phyloP scores from a whole-genome alignment of 805 yeast species.

The Wickerhamomyces silvicola region DNA sequence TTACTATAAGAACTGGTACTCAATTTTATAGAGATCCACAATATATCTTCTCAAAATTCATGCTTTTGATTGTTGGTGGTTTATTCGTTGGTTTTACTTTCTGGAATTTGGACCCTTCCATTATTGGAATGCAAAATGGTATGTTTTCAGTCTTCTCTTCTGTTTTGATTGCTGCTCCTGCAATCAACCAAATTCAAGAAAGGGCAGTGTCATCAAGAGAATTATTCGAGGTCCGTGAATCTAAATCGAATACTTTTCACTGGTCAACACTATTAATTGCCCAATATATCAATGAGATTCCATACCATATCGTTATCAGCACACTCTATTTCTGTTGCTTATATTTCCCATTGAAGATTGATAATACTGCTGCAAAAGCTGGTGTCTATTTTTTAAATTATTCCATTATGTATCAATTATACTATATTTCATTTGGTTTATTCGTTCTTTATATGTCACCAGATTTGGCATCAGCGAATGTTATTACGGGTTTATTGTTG shows the following conservation, averaged over 20 bases:
- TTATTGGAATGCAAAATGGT: conserved; percentile 55
- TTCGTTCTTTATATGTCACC: conserved; percentile 53
- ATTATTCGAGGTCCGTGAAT: conserved; percentile 64
- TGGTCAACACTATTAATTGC: conserved; percentile 58
- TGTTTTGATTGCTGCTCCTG: conserved; percentile 51
- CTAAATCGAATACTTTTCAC: conserved; percentile 66
- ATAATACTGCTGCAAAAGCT: conserved; percentile 36
- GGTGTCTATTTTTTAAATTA: conserved; percentile 44
- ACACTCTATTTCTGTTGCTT: conserved; percentile 47
- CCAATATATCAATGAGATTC: conserved; percentile 52
- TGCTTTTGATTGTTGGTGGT: conserved; percentile 46
- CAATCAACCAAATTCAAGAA: conserved; percentile 58
- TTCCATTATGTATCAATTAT: conserved; percentile 35
- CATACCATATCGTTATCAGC: conserved; percentile 44
- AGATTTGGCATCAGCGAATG: conserved; percentile 65
- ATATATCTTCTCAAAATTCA: conserved; percentile 56
- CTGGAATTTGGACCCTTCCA: conserved; percentile 47
- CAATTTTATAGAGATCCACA: conserved; percentile 55
- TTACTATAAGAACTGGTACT: conserved; percentile 34
- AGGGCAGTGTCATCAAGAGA: conserved; percentile 54
- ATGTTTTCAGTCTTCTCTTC: conserved; percentile 59
- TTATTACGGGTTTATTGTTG: conserved; percentile 40
- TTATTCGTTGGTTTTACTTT: conserved; percentile 72
- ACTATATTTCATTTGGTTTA: conserved; percentile 41
- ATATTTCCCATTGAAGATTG: conserved; percentile 44